Evolutionary conservation across 768 basidiomycete species (phyloP), one percentile per base, ranked within the genome.

Genomic region (Pleurotus eryngii): DNA sequence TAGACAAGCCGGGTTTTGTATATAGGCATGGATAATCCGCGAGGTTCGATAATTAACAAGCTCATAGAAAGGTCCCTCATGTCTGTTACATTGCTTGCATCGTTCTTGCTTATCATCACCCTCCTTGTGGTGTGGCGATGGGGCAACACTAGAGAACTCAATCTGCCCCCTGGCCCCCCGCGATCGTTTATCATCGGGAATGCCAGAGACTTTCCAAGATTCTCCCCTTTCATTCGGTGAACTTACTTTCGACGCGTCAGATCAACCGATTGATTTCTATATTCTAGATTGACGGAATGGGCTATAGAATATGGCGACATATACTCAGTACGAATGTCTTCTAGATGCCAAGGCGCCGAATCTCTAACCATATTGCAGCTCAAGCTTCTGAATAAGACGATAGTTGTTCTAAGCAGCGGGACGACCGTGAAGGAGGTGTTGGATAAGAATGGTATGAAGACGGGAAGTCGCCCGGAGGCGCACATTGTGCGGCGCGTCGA

Each of bases 121-220:
- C 30, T 35, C 11, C 8, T 35, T 8, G 30, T 35, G 8, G 30
- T 35, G 8, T 35, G 30, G 30, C 30, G 30, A 35, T 35, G 30
- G 30, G 8, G 9, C 30, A 35, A 35, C 30, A 8, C 30, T 3
- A 35, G 26, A 35, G 57, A 56, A 26, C 40, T 55, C 20, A 59
- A 45, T 4, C 64, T 66, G 17, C 65, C 65, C n/a, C 65, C 65
- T 46, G 65, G 65, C 0, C 65, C 65, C 1, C 64, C 65, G 5
- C 65, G 65, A 30, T 22, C 56, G 4, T 62, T 65, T 8, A 46
- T 65, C 39, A 51, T 66, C n/a, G 65, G 65, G 17, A 66, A 66
- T 50, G 14, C 57, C 1, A 57, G 56, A 30, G 56, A 60, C 15
- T 65, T 66, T 35, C 65, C 65, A 6, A 63, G 24, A 18, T 18